A percentile compares a stretch with the other conserved stretches of the same genome.
These are phyloP conservation scores for Penicillium mononematosum DNA, from an alignment of 495 filamentous ascomycete species.

Conservation along the genomic window DNA sequence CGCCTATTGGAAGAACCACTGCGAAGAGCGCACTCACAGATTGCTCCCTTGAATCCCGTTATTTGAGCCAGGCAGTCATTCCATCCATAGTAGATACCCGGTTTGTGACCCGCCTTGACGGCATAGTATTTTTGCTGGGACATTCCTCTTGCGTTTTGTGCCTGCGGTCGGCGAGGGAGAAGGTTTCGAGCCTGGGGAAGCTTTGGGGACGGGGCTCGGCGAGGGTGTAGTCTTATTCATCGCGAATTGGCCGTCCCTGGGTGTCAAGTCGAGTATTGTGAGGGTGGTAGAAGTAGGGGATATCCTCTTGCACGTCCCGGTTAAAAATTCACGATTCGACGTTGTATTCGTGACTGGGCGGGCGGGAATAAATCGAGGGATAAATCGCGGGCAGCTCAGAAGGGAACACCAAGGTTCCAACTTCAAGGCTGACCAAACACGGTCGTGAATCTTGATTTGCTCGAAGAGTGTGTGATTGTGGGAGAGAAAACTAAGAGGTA, in stretches of 20 bases:
- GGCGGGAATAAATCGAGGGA: constrained; percentile 21
- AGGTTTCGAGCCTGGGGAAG: constrained; percentile 28
- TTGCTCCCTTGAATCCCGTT: constrained; percentile 79
- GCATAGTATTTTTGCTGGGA: constrained; percentile 81
- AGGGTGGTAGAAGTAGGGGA: neutral
- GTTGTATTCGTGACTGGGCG: constrained; percentile 14
- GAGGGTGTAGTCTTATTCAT: constrained; percentile 44
- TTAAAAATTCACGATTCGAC: neutral
- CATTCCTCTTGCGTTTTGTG: constrained; percentile 62
- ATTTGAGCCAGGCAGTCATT: constrained; percentile 76
- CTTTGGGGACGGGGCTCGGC: constrained; percentile 37
- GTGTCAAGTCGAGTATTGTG: neutral
- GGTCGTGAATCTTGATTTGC: constrained; percentile 18
- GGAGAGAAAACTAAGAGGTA: neutral
- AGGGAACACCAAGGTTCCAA: constrained; percentile 33
- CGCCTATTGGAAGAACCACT: neutral
- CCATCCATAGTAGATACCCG: constrained; percentile 88
- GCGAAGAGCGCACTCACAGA: constrained; percentile 57
- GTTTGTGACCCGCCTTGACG: constrained; percentile 71
- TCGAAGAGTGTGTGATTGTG: neutral
- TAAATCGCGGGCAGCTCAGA: constrained; percentile 31
- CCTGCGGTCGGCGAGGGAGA: constrained; percentile 46
- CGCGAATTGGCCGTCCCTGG: constrained; percentile 1
- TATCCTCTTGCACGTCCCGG: neutral
- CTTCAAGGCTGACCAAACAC: constrained; percentile 27